These are phyloP conservation scores for Coniella lustricola DNA, from an alignment of 2,329 filamentous ascomycete species.

Conservation along the genomic window DNA sequence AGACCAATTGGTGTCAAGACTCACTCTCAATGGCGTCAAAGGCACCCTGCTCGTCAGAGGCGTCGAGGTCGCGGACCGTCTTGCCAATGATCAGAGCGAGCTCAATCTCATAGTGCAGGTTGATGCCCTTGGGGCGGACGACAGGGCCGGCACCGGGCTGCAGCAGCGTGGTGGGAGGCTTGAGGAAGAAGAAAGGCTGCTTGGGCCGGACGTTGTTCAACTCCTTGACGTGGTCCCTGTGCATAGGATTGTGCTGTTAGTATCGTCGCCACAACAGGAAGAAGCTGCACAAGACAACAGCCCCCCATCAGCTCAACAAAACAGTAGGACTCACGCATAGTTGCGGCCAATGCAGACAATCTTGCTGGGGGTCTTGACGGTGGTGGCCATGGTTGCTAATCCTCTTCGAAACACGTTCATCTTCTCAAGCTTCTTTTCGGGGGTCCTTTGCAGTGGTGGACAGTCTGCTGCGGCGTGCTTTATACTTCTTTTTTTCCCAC, in stretches of 20 bases:
- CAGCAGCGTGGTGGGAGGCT: constrained; percentile 82
- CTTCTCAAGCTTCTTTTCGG: background rate
- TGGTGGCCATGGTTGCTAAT: constrained; percentile 28
- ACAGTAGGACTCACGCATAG: constrained; percentile 65
- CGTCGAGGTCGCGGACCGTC: constrained; percentile 66
- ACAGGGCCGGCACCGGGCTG: constrained; percentile 72
- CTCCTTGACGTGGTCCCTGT: constrained; percentile 86
- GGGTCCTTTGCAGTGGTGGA: too few species aligned
- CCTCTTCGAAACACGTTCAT: constrained; percentile 23
- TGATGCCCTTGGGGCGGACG: constrained; percentile 73
- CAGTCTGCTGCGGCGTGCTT: too few species aligned
- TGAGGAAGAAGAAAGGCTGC: constrained; percentile 98
- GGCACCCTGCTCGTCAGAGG: constrained; percentile 67
- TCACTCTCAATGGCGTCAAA: constrained; percentile 74
- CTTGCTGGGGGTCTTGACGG: constrained; percentile 48
- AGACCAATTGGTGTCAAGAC: constrained; percentile 18
- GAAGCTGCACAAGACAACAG: background rate
- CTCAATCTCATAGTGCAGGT: constrained; percentile 92
- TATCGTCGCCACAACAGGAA: background rate
- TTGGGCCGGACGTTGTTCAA: constrained; percentile 81
- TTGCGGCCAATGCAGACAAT: constrained; percentile 85
- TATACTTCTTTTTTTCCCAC: too few species aligned
- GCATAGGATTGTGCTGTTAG: constrained; percentile 12
- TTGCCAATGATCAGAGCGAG: constrained; percentile 85
- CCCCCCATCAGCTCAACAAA: constrained; percentile 1